phyloP scores from a whole-genome alignment of 164 flowering plant species.

The Liquidambar formosana region DNA sequence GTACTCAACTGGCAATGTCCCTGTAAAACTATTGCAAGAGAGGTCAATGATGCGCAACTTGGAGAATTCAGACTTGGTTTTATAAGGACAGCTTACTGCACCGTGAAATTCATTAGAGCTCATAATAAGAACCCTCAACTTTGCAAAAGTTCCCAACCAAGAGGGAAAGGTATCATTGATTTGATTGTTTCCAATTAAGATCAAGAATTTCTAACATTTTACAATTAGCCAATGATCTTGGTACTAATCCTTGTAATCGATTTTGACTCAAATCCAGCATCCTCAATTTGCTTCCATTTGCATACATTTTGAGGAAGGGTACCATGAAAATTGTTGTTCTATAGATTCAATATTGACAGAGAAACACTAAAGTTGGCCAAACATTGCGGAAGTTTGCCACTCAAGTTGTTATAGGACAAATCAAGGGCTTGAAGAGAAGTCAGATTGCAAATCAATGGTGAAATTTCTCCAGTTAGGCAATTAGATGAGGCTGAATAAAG shows the following conservation, averaged over 20 bases:
- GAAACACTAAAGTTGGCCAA: not conserved
- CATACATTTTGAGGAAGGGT: constrained; percentile 6
- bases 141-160: constrained; percentile 9
- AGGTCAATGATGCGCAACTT: constrained; percentile 14
- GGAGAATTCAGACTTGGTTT: not conserved
- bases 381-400: constrained; percentile 25
- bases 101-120: constrained; percentile 12
- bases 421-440: constrained; percentile 8
- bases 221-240: constrained; percentile 11
- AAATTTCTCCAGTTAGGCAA: constrained; percentile 7
- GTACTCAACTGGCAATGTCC: not conserved
- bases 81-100: not conserved
- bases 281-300: not conserved
- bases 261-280: constrained; percentile 13
- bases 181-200: constrained; percentile 12
- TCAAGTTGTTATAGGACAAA: constrained; percentile 15
- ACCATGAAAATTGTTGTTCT: constrained; percentile 12
- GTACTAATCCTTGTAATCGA: constrained; percentile 11
- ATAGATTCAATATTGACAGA: constrained; percentile 9
- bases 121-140: constrained; percentile 11
- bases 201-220: constrained; percentile 7
- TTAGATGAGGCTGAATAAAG: constrained; percentile 5
- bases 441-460: constrained; percentile 13
- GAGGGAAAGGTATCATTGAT: constrained; percentile 7
- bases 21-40: constrained; percentile 10